These are phyloP conservation scores for Podaxis rugospora DNA, from an alignment of 768 basidiomycete genomes.

Conservation along the genomic window DNA sequence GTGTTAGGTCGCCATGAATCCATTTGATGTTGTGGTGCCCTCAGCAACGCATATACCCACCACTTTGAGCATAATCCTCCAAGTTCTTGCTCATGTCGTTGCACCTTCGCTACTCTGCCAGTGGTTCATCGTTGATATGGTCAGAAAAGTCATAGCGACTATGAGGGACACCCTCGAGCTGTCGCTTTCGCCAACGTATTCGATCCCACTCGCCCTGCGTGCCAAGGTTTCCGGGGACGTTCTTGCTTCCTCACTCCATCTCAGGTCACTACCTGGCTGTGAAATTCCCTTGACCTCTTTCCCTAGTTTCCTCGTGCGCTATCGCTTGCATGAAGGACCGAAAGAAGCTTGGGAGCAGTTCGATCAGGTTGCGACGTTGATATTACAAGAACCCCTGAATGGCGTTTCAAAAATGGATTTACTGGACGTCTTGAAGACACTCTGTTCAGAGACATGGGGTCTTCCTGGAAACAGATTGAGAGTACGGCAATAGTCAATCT, in stretches of 20 bases:
- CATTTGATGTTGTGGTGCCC: conserved; percentile 32
- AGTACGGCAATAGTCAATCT: neutral
- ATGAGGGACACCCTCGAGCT: conserved; percentile 31
- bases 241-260: neutral
- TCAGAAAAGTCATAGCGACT: conserved; percentile 26
- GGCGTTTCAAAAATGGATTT: conserved; percentile 2
- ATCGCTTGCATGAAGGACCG: conserved; percentile 8
- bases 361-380: neutral
- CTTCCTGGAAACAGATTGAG: neutral
- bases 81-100: conserved; percentile 38
- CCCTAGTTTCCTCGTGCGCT: conserved; percentile 3
- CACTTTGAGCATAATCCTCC: conserved; percentile 42
- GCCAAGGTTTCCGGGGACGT: neutral
- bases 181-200: conserved; percentile 27
- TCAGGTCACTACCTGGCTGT: neutral
- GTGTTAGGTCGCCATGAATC: conserved; percentile 23
- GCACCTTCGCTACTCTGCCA: conserved; percentile 38
- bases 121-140: conserved; percentile 47
- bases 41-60: conserved; percentile 36
- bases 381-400: conserved; percentile 1
- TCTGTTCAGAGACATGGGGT: conserved; percentile 9
- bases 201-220: neutral
- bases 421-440: neutral
- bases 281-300: neutral
- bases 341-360: conserved; percentile 7